Conservation (phyloP, 148 eudicot genomes). For the Rhododendron williamsianum region DNA sequence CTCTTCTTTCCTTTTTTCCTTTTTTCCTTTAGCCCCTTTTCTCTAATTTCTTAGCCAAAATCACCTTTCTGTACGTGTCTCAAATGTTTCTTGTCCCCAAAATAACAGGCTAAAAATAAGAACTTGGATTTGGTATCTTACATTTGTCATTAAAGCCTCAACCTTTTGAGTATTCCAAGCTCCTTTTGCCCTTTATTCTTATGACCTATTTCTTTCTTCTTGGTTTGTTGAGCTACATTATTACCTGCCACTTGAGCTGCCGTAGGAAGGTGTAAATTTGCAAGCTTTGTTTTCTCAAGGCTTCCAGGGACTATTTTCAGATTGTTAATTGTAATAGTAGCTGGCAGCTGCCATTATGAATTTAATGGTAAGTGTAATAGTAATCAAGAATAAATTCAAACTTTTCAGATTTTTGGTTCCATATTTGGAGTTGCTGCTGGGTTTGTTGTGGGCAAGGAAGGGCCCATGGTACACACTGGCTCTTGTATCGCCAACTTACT, state of each 20-base stretch:
- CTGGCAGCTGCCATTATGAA: background rate
- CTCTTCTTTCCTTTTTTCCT: background rate
- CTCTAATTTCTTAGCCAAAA: background rate
- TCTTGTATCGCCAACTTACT: constrained; percentile 72
- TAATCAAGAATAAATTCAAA: background rate
- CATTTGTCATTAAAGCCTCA: background rate
- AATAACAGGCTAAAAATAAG: background rate
- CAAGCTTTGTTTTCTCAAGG: background rate
- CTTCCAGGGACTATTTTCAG: background rate
- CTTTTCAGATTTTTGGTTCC: constrained; percentile 63
- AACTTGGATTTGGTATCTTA: background rate
- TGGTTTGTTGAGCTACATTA: background rate
- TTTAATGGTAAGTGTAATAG: background rate
- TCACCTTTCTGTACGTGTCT: background rate
- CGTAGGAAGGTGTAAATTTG: background rate
- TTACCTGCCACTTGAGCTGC: background rate
- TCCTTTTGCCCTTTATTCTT: background rate
- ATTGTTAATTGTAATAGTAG: background rate
- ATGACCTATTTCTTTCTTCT: background rate
- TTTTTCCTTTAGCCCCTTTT: background rate
- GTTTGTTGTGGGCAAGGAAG: constrained; percentile 84
- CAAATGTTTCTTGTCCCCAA: background rate
- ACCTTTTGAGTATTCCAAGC: background rate
- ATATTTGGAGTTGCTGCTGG: constrained; percentile 75
- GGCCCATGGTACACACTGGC: constrained; percentile 93